phyloP scores from a whole-genome alignment of 371 early-diverging fungal genomes.

The Phascolomyces articulosus region DNA sequence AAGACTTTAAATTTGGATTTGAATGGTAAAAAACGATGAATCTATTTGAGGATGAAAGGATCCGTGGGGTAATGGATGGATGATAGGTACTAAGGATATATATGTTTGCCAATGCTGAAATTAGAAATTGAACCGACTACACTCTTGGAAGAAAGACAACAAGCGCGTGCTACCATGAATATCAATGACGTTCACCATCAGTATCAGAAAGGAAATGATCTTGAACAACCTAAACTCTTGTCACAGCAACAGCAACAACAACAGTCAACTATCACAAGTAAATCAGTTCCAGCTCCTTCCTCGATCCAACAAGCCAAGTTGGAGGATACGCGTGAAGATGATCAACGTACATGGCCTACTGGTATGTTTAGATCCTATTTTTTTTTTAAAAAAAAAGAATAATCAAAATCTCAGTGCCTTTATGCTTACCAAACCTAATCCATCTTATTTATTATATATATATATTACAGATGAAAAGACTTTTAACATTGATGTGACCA shows the following conservation, averaged over 20 bases:
- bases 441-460: no score
- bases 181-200: background rate
- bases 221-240: slow-evolving; percentile 72
- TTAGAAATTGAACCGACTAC: slow-evolving; percentile 74
- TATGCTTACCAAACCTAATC: no score
- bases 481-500: slow-evolving; percentile 30
- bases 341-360: background rate
- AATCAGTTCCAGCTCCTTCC: background rate
- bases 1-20: slow-evolving; percentile 85
- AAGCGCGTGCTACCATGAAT: background rate
- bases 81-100: no score
- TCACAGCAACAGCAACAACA: slow-evolving; percentile 55
- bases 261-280: slow-evolving; percentile 24
- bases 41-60: no score
- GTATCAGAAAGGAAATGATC: slow-evolving; percentile 40
- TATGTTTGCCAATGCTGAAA: background rate
- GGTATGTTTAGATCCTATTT: no score
- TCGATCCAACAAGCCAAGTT: background rate
- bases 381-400: no score
- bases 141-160: slow-evolving; percentile 56
- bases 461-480: background rate
- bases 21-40: slow-evolving; percentile 38
- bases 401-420: background rate
- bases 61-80: no score
- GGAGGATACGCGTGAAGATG: background rate